These are phyloP conservation scores for Fomitopsis pinicola DNA, from an alignment of 1,284 basidiomycete genomes.

Conservation along the genomic window DNA sequence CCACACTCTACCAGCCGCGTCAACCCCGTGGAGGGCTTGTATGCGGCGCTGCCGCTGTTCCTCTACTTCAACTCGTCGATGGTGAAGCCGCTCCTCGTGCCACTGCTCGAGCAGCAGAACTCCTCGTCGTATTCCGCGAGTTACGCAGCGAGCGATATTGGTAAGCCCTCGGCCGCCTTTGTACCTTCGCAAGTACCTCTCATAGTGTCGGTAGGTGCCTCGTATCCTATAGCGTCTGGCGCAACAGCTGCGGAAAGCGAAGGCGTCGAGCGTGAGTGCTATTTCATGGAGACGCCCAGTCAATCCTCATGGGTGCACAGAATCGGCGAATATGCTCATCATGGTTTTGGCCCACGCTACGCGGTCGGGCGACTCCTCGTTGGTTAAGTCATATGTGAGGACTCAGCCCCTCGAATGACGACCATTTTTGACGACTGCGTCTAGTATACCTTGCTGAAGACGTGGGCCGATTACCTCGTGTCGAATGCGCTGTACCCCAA, in stretches of 20 bases:
- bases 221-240: constrained; percentile 13
- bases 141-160: constrained; percentile 40
- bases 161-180: constrained; percentile 15
- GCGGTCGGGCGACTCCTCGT: constrained; percentile 47
- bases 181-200: neutral
- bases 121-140: constrained; percentile 16
- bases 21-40: constrained; percentile 46
- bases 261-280: constrained; percentile 12
- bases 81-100: constrained; percentile 37
- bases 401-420: neutral
- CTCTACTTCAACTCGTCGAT: constrained; percentile 42
- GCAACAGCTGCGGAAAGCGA: neutral
- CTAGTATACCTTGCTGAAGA: constrained; percentile 33
- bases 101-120: constrained; percentile 39
- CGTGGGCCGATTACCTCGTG: constrained; percentile 65
- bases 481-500: constrained; percentile 50
- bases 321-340: constrained; percentile 71
- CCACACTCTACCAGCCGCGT: constrained; percentile 14
- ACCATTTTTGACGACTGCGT: neutral
- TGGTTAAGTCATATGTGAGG: constrained; percentile 47
- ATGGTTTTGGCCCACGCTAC: constrained; percentile 66
- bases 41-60: constrained; percentile 40
- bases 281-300: neutral
- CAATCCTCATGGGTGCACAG: constrained; percentile 25
- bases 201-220: constrained; percentile 3